Percentiles rank a stretch among this genome's conserved stretches.
Conservation (phyloP, 176 grass and related monocot species). For the Oryza brachyantha region DNA sequence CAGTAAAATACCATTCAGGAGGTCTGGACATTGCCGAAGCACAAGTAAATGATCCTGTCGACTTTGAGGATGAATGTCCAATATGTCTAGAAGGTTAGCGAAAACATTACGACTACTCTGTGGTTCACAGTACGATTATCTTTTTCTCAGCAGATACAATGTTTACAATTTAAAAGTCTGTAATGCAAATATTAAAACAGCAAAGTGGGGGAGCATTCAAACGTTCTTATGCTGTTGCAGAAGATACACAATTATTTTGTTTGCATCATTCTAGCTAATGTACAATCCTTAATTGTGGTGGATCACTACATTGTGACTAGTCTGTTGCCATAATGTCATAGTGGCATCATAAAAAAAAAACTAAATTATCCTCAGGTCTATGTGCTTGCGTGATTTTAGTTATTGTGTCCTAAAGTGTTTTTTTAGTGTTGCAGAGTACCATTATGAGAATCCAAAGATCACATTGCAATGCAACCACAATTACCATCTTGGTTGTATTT, state of each 20-base stretch:
- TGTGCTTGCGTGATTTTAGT: background rate
- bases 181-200: background rate
- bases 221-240: background rate
- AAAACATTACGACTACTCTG: background rate
- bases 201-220: background rate
- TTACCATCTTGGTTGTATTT: slow-evolving; percentile 83
- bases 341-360: background rate
- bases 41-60: slow-evolving; percentile 24
- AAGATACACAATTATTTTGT: background rate
- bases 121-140: background rate
- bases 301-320: background rate
- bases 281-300: background rate
- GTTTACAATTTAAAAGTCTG: background rate
- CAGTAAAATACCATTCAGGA: slow-evolving; percentile 31
- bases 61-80: slow-evolving; percentile 66
- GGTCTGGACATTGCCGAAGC: slow-evolving; percentile 3
- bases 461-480: slow-evolving; percentile 66
- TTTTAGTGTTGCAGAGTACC: slow-evolving; percentile 45
- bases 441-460: slow-evolving; percentile 56
- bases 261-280: slow-evolving; percentile 11
- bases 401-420: background rate
- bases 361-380: background rate
- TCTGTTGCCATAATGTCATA: slow-evolving; percentile 2
- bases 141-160: background rate
- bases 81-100: slow-evolving; percentile 72